Conservation (phyloP, 2,329 filamentous ascomycete species). For the Myriosclerotinia duriaeana region DNA sequence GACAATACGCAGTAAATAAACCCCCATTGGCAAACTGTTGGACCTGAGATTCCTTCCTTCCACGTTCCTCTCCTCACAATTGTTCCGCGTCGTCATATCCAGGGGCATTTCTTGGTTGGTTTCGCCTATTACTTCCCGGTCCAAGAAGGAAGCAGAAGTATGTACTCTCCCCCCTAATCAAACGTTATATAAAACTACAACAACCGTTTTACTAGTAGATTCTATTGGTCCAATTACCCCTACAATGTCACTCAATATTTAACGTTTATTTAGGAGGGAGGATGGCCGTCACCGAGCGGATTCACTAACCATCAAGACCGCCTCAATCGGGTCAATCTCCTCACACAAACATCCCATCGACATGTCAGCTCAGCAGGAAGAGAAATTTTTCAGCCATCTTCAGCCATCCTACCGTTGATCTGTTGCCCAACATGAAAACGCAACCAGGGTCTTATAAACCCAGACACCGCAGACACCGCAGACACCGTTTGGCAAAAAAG, state of each 20-base stretch:
- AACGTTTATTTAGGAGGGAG: too few species aligned
- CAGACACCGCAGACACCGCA: constrained; percentile 1
- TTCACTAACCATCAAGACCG: neutral
- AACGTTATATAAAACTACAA: neutral
- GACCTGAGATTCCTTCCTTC: neutral
- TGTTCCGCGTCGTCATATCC: constrained; percentile 9
- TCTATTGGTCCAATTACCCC: neutral
- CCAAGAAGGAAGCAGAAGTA: neutral
- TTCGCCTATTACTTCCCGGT: neutral
- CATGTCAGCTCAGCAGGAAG: too few species aligned
- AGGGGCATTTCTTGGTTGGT: neutral
- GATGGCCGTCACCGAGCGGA: neutral
- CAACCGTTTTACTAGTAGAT: too few species aligned
- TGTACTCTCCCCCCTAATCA: too few species aligned
- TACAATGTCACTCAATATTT: too few species aligned
- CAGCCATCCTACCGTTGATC: constrained; percentile 1
- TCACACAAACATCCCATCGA: neutral
- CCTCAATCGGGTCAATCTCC: neutral
- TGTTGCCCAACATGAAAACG: constrained; percentile 4
- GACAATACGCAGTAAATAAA: neutral
- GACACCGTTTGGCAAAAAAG: neutral
- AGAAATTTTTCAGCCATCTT: neutral
- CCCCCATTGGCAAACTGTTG: neutral
- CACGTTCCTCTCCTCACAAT: neutral
- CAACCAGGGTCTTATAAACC: constrained; percentile 18